Base-by-base conservation (phyloP, 305 asterid species). In the Solanum aculeatissimum region DNA sequence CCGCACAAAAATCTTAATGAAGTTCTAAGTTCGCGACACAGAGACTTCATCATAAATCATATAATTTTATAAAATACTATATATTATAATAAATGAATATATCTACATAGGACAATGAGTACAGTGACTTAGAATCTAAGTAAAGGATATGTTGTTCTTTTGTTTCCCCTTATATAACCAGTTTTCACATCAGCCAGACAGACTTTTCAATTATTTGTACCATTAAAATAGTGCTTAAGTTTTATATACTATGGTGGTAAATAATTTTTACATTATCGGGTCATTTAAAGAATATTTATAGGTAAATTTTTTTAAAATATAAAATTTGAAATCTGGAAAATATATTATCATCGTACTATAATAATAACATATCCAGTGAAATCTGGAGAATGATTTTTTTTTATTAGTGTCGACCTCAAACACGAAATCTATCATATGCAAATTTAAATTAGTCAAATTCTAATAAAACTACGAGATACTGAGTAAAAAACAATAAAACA, bases 61-160 rank as follows among this genome's bases (percentile, higher is more conserved):
- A 43, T 38, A 38, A 13, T 71, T 71, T 72, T 7, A 3, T 72
- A 72, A 14, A 13, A 7, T 72, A 72, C n/a, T 42, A 40, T 42
- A 72, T 12, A 45, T 4, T 47, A 47, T 25, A 49, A 74, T 74
- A 74, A 45, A 75, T 15, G 9, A 23, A 72, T 65, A 14, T 70
- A 70, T 45, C 14, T 47, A 25, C 15, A 45, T 49, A 75, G 43
- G 81, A 5, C 62, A 75, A 14, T 16, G 21, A 43, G 63, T 49
- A 16, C 25, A 49, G 43, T 75, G 7, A 10, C 82, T 27, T 75
- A 75, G 23, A 75, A 75, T 75, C 16, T 27, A 75, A 75, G 63
- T 75, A 75, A 75, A 75, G 43, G 62, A 75, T 47, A 75, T 47
- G 10, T 74, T 74, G 60, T 74, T 74, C 81, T 45, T 74, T 23